Conservation (phyloP, 495 filamentous ascomycete species). For the Penicillium alfredii region DNA sequence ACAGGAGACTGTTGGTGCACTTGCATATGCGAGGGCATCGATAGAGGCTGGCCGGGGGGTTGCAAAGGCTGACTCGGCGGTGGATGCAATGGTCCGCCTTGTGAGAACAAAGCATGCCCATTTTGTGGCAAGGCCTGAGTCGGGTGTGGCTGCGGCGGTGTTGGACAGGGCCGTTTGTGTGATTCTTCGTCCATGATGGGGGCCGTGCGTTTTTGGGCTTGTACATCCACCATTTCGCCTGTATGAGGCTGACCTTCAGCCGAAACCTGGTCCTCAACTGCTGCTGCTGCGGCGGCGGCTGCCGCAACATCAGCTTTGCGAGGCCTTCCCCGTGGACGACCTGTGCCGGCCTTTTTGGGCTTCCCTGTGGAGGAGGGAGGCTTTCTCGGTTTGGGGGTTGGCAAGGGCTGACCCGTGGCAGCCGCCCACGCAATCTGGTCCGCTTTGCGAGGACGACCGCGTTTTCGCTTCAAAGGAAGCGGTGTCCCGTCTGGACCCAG, state of each 20-base stretch:
- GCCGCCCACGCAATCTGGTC: slow-evolving; percentile 27
- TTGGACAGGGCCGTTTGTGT: slow-evolving; percentile 29
- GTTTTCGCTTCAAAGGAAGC: slow-evolving; percentile 31
- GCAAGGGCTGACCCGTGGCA: slow-evolving; percentile 23
- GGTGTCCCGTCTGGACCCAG: slow-evolving; percentile 31
- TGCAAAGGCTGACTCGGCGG: slow-evolving; percentile 9
- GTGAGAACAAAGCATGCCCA: too few relatives aligned
- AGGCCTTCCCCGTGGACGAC: slow-evolving; percentile 35
- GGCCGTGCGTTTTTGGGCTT: slow-evolving; percentile 23
- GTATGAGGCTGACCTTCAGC: slow-evolving; percentile 1
- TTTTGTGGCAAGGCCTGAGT: too few relatives aligned
- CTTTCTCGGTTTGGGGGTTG: slow-evolving; percentile 14
- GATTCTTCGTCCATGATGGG: slow-evolving; percentile 26
- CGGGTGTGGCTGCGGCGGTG: slow-evolving; percentile 22
- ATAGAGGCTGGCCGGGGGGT: slow-evolving; percentile 13
- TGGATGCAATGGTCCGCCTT: too few relatives aligned
- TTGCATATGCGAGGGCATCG: slow-evolving; percentile 22
- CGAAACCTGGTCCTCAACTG: slow-evolving; percentile 10
- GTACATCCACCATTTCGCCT: slow-evolving; percentile 14
- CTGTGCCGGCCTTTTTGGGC: slow-evolving; percentile 27
- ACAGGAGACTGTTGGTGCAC: slow-evolving; percentile 22
- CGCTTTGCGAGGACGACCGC: slow-evolving; percentile 37
- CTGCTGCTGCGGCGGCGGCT: slow-evolving; percentile 24
- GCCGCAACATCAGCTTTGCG: slow-evolving; percentile 36
- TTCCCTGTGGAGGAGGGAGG: slow-evolving; percentile 16